Conservation (phyloP, 208 protist genomes). For the Trypanosoma theileri region DNA sequence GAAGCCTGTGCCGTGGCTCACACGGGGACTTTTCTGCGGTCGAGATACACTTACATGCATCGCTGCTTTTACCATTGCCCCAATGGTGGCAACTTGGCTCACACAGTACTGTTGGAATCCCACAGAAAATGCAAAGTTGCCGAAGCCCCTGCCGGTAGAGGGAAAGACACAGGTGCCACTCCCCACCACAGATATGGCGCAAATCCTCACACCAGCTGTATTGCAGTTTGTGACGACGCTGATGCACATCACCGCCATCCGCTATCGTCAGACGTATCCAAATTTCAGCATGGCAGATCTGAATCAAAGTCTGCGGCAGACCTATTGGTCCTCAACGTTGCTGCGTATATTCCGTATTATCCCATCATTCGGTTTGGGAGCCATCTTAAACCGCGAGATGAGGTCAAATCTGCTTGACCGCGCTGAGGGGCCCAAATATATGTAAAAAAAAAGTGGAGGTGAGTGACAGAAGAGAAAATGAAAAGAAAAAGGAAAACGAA, state of each 20-base stretch:
- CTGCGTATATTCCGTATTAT: constrained; percentile 84
- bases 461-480: not conserved
- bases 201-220: constrained; percentile 71
- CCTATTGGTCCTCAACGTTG: constrained; percentile 73
- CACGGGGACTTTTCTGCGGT: constrained; percentile 69
- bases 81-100: constrained; percentile 72
- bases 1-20: constrained; percentile 78
- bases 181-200: constrained; percentile 60
- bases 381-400: constrained; percentile 84
- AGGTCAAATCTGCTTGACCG: constrained; percentile 68
- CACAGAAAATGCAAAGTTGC: constrained; percentile 32
- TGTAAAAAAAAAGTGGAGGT: not conserved
- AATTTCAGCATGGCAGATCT: constrained; percentile 68
- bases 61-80: constrained; percentile 78
- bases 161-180: constrained; percentile 60
- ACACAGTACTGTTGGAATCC: constrained; percentile 60
- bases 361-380: constrained; percentile 79
- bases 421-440: constrained; percentile 37
- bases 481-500: not conserved
- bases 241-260: constrained; percentile 84
- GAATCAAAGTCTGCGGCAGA: constrained; percentile 49
- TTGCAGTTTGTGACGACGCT: constrained; percentile 84
- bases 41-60: constrained; percentile 80
- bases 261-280: constrained; percentile 85
- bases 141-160: constrained; percentile 41